Conservation (phyloP, 768 basidiomycete species). For the Mycena crocata region DNA sequence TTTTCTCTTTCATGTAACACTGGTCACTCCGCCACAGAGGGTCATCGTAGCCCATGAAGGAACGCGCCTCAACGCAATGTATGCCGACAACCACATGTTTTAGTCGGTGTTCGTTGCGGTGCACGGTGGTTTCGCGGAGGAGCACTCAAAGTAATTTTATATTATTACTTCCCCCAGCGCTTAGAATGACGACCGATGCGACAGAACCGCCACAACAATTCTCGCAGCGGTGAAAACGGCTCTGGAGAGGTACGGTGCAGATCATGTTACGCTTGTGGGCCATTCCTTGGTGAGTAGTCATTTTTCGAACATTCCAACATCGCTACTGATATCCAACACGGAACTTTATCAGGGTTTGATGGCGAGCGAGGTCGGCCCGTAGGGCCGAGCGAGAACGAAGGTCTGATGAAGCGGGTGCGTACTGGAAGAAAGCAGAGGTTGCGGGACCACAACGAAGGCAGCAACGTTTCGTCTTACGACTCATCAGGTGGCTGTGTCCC, state of each 20-base stretch:
- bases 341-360: too few species aligned
- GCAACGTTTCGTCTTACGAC: too few species aligned
- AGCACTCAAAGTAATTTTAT: slow-evolving; percentile 55
- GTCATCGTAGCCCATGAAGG: slow-evolving; percentile 55
- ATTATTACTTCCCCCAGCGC: not conserved
- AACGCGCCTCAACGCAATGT: slow-evolving; percentile 45
- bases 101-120: too few species aligned
- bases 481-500: too few species aligned
- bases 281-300: slow-evolving; percentile 48
- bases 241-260: slow-evolving; percentile 48
- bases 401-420: too few species aligned
- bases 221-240: slow-evolving; percentile 58
- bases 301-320: not conserved
- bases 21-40: not conserved
- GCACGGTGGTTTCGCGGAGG: slow-evolving; percentile 60
- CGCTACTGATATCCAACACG: not conserved
- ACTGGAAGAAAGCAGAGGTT: too few species aligned
- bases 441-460: too few species aligned
- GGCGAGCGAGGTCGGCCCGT: too few species aligned
- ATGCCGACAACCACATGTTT: too few species aligned
- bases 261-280: slow-evolving; percentile 56
- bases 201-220: slow-evolving; percentile 53
- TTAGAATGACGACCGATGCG: not conserved
- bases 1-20: not conserved
- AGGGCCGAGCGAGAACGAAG: too few species aligned